phyloP scores from a whole-genome alignment of 2,329 filamentous ascomycete genomes.

The Penicillium frequentans region DNA sequence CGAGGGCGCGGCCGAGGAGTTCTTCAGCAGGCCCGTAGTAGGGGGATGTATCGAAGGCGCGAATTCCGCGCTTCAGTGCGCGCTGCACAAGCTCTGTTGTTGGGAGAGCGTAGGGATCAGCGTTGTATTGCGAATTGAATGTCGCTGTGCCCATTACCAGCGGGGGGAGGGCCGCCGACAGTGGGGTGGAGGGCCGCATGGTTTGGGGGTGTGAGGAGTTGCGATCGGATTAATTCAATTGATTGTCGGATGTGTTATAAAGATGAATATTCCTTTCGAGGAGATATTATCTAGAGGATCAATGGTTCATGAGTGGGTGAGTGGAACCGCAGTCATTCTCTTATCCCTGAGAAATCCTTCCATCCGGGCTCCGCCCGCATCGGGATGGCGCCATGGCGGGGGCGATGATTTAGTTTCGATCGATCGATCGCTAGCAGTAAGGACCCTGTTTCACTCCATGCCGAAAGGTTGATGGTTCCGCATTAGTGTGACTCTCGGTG shows the following conservation, averaged over 20 bases:
- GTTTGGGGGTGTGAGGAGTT: background rate
- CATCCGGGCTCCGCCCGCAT: slow-evolving; percentile 14
- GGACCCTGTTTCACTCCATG: background rate
- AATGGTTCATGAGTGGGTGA: background rate
- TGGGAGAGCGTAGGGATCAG: slow-evolving; percentile 50
- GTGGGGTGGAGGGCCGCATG: slow-evolving; percentile 35
- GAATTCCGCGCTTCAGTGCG: slow-evolving; percentile 48
- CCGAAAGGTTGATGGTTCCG: background rate
- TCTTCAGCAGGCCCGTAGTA: slow-evolving; percentile 57
- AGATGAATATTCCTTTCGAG: background rate
- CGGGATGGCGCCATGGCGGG: slow-evolving; percentile 28
- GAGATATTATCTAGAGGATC: background rate
- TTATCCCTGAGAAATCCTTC: slow-evolving; percentile 8
- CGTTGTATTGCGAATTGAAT: slow-evolving; percentile 52
- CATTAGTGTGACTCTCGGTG: background rate
- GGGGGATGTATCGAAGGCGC: slow-evolving; percentile 56
- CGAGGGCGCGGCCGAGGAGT: slow-evolving; percentile 50
- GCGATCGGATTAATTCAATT: background rate
- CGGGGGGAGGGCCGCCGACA: slow-evolving; percentile 46
- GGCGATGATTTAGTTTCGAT: slow-evolving; percentile 11
- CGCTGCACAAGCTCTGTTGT: slow-evolving; percentile 49
- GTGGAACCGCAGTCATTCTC: background rate
- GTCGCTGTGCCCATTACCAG: slow-evolving; percentile 52
- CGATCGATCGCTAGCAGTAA: background rate
- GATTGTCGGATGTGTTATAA: background rate